Evolutionary conservation across 2,329 filamentous ascomycete genomes (phyloP).

Genomic region (Capronia coronata): DNA sequence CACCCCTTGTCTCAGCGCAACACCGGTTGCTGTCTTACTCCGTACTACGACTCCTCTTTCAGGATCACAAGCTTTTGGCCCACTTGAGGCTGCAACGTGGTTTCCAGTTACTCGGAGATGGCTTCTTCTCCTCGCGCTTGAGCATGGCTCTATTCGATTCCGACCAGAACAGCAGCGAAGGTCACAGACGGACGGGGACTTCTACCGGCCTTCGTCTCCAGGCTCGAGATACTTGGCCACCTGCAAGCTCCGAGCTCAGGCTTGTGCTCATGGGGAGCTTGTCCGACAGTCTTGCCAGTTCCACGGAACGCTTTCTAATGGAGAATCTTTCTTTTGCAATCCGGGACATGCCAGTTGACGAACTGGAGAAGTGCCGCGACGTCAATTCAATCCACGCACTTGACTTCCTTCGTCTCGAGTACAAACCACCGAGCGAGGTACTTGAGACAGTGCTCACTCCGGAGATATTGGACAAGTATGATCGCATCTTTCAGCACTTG

Average conservation of each 20-base stretch:
- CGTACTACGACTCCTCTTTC: conserved; percentile 70
- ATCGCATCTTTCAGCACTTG: conserved; percentile 73
- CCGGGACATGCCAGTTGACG: conserved; percentile 67
- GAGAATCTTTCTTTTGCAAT: conserved; percentile 60
- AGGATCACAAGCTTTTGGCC: conserved; percentile 60
- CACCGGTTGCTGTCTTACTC: conserved; percentile 69
- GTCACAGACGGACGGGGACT: conserved; percentile 60
- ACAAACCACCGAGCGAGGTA: conserved; percentile 62
- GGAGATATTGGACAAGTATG: conserved; percentile 67
- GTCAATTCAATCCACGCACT: conserved; percentile 76
- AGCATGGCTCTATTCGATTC: conserved; percentile 80
- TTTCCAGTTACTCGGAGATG: conserved; percentile 80
- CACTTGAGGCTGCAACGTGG: conserved; percentile 70
- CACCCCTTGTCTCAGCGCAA: conserved; percentile 66
- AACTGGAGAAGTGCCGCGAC: conserved; percentile 78
- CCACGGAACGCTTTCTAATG: conserved; percentile 6
- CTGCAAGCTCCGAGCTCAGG: conserved; percentile 86
- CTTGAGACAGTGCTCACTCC: conserved; percentile 68
- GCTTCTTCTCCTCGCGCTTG: conserved; percentile 71
- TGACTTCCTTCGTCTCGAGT: conserved; percentile 86
- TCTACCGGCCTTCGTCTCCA: conserved; percentile 77
- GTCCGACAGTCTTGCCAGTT: conserved; percentile 58
- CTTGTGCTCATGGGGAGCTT: conserved; percentile 81
- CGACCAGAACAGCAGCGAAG: conserved; percentile 71
- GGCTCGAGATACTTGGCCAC: conserved; percentile 80